Evolutionary conservation across 257 asterid species (phyloP).

Genomic region (Nicotiana tomentosiformis): DNA sequence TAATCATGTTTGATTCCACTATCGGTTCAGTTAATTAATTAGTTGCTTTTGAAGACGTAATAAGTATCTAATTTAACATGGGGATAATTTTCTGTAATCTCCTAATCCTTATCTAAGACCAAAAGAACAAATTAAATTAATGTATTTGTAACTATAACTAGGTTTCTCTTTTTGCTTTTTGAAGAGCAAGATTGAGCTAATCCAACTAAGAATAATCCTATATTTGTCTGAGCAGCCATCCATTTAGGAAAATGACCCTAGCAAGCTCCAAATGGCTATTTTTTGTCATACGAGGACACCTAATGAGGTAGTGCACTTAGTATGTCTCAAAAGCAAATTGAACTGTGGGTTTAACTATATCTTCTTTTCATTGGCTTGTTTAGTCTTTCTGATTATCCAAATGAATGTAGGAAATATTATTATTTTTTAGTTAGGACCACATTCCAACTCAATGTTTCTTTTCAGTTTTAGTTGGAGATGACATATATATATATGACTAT

Average conservation of each 20-base stretch:
- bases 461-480: neutral
- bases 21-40: conserved; percentile 17
- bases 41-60: neutral
- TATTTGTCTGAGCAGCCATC: neutral
- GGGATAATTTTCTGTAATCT: conserved; percentile 16
- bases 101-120: neutral
- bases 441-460: neutral
- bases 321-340: neutral
- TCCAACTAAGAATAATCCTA: neutral
- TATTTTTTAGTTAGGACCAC: neutral
- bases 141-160: too few species aligned
- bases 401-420: neutral
- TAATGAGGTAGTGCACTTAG: neutral
- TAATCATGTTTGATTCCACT: conserved; percentile 17
- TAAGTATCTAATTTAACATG: conserved; percentile 15
- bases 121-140: neutral
- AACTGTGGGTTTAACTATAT: neutral
- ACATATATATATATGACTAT: too few species aligned
- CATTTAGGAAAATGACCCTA: neutral
- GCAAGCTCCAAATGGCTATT: neutral
- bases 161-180: too few species aligned
- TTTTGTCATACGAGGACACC: neutral
- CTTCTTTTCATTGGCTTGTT: neutral
- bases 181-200: neutral
- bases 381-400: neutral